Conservation (phyloP, 257 asterid genomes). For the Gentiana dahurica region DNA sequence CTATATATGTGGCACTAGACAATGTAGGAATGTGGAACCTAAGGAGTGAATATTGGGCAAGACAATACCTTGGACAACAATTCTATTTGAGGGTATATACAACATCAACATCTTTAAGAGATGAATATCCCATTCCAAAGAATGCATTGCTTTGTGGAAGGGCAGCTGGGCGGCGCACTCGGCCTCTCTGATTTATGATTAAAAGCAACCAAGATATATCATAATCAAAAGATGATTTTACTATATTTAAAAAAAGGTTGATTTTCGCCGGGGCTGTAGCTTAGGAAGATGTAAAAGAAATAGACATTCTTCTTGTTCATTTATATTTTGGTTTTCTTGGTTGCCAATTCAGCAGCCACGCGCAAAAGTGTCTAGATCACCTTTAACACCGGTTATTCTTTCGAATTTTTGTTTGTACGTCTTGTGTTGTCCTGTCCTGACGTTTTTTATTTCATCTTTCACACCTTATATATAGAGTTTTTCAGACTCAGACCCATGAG, state of each 20-base stretch:
- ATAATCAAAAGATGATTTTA: neutral
- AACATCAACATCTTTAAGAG: constrained; percentile 58
- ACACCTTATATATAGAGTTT: no score
- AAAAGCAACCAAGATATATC: no score
- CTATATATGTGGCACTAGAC: constrained; percentile 59
- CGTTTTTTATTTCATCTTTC: no score
- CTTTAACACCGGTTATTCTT: constrained; percentile 16
- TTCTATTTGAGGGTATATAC: constrained; percentile 65
- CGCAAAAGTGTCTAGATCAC: constrained; percentile 5
- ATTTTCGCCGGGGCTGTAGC: neutral
- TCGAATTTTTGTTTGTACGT: constrained; percentile 2
- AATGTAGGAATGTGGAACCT: constrained; percentile 93
- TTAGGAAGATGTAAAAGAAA: constrained; percentile 1
- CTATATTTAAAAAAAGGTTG: neutral
- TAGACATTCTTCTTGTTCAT: constrained; percentile 4
- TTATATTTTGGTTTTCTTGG: neutral
- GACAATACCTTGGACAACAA: constrained; percentile 86
- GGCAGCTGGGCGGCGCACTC: constrained; percentile 65
- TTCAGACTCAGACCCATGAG: no score
- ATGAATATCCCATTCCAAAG: constrained; percentile 80
- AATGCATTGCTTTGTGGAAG: constrained; percentile 75
- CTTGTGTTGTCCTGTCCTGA: no score
- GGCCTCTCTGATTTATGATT: constrained; percentile 34
- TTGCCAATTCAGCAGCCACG: constrained; percentile 10
- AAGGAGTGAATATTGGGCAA: constrained; percentile 74